A percentile compares a stretch with the other conserved stretches of the same genome.
Evolutionary conservation across 2,329 filamentous ascomycete species (phyloP).

Genomic region (Paecilomyces niveus): DNA sequence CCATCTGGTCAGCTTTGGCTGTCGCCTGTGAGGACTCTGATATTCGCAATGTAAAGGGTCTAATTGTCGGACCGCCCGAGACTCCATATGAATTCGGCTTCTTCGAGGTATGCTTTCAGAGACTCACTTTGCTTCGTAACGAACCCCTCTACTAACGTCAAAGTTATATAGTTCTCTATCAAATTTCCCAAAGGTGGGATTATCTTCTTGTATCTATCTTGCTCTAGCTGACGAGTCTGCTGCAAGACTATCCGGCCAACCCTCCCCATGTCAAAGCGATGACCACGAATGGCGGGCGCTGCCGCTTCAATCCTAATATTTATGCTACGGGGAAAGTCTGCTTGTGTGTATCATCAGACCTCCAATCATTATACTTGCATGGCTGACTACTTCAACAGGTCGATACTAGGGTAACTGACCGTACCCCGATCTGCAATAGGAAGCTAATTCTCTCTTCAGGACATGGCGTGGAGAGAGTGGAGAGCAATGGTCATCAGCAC

Average conservation of each 20-base stretch:
- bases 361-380: background rate
- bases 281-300: constrained; percentile 83
- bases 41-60: constrained; percentile 75
- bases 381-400: constrained; percentile 43
- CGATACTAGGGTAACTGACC: constrained; percentile 67
- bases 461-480: constrained; percentile 89
- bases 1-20: constrained; percentile 58
- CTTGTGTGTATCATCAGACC: constrained; percentile 53
- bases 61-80: constrained; percentile 88
- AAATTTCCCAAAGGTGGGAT: constrained; percentile 64
- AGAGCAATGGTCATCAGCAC: constrained; percentile 94
- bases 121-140: background rate
- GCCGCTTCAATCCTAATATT: constrained; percentile 95
- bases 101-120: constrained; percentile 63
- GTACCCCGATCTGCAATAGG: background rate
- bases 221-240: constrained; percentile 1
- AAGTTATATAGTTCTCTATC: constrained; percentile 57
- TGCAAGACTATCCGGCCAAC: constrained; percentile 71
- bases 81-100: constrained; percentile 97
- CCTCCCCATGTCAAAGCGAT: constrained; percentile 57
- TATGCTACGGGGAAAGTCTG: constrained; percentile 89
- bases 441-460: constrained; percentile 38
- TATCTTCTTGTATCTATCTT: background rate
- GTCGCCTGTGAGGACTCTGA: constrained; percentile 83
- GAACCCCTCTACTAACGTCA: background rate